phyloP scores from a whole-genome alignment of 768 basidiomycete genomes.

The Panaeolus cyanescens region DNA sequence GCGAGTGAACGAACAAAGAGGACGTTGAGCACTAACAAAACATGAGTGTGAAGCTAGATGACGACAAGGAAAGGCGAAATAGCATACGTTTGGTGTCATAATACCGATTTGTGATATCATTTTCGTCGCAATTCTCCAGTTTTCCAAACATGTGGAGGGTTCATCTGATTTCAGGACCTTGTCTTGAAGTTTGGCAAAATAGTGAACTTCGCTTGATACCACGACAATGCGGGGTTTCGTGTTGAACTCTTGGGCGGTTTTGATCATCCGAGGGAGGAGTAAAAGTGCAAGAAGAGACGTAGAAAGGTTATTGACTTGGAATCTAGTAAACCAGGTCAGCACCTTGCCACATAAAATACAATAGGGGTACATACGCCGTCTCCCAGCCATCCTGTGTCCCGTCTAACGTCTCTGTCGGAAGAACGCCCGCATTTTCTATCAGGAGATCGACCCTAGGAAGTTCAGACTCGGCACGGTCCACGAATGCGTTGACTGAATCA shows the following conservation, averaged over 20 bases:
- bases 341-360: background rate
- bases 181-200: slow-evolving; percentile 26
- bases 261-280: slow-evolving; percentile 44
- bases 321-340: slow-evolving; percentile 24
- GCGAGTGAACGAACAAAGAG: slow-evolving; percentile 40
- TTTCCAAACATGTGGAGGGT: slow-evolving; percentile 29
- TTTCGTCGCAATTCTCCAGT: background rate
- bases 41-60: too few species aligned
- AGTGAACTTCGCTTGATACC: slow-evolving; percentile 45
- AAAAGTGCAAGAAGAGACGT: slow-evolving; percentile 40
- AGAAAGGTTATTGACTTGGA: slow-evolving; percentile 50
- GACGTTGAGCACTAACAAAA: slow-evolving; percentile 40
- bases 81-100: slow-evolving; percentile 32
- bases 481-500: slow-evolving; percentile 41
- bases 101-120: slow-evolving; percentile 22
- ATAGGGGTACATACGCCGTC: slow-evolving; percentile 26
- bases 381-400: slow-evolving; percentile 45
- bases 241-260: slow-evolving; percentile 32
- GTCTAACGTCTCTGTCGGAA: slow-evolving; percentile 10
- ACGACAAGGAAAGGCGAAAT: background rate
- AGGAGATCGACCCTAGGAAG: slow-evolving; percentile 42
- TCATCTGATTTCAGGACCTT: slow-evolving; percentile 24
- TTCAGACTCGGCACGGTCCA: slow-evolving; percentile 28
- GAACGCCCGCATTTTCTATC: slow-evolving; percentile 40
- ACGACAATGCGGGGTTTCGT: slow-evolving; percentile 40